Base-by-base conservation (phyloP, 257 asterid species). In the Hygrophila difformis region DNA sequence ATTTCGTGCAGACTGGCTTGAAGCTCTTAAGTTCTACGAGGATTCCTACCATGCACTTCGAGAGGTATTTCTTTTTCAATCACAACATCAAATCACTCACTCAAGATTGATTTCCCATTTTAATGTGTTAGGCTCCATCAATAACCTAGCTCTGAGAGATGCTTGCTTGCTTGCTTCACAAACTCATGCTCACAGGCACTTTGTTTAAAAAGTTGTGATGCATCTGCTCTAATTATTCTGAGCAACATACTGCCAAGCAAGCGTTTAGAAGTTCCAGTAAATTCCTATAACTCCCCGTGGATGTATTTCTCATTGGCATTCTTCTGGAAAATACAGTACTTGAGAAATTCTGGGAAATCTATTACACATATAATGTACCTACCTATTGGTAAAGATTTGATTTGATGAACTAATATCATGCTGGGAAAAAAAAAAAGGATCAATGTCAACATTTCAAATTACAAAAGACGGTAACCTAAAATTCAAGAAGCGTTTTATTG, bases 1-100 rank as follows among this genome's bases (percentile, higher is more conserved):
- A 61, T 91, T 86, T 58, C 82, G 95, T 34, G 73, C 95, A 68
- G 99, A 91, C 63, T 91, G 99, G 99, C 70, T 45, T 50, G 99
- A 91, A 72, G 96, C 93, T 70, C 76, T 80, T 55, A 84, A 75
- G 76, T 59, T 72, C 31, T 91, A 91, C 34, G 93, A 86, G 68
- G 99, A 91, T 67, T 92, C 94, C 36, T 91, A 91, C 62, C 84
- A 75, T 48, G 74, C 84, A 24, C 66, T 82, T 59, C 85, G 87
- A 22, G 96, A 86, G 94, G 99, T 91, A 74, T 49, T 44, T 31
- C 16, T 43, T 64, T n/a, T n/a, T n/a, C 37, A 20, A 15, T 51
- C 23, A 38, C 29, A 38, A 29, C 11, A 17, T 26, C 51, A 44
- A 61, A 26, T 26, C 31, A 26, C 31, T 0, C 31, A 50, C 52